Percentiles rank a stretch among this genome's conserved stretches.
Evolutionary conservation across 2,329 filamentous ascomycete species (phyloP).

Genomic region (Knufia fluminis): DNA sequence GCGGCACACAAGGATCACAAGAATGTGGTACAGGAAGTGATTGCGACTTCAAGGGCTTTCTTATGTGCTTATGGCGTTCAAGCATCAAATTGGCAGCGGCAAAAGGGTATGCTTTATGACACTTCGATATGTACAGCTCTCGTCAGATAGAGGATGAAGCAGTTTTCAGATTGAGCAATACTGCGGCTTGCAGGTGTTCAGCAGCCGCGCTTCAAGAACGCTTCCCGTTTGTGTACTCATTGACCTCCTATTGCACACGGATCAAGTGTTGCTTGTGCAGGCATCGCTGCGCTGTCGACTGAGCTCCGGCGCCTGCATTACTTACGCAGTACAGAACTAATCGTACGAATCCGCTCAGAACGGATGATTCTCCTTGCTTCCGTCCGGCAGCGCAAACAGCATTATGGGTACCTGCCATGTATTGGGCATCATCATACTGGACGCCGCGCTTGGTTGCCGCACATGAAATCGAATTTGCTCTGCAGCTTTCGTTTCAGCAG

Average conservation of each 20-base stretch:
- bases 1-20: conserved; percentile 36
- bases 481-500: no score
- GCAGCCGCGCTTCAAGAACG: no score
- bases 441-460: no score
- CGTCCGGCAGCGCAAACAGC: no score
- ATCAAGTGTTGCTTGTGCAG: background rate
- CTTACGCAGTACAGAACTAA: no score
- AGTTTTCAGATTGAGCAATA: background rate
- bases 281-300: no score
- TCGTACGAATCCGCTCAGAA: no score
- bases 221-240: background rate
- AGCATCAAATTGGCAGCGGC: background rate
- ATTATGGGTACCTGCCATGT: no score
- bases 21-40: conserved; percentile 48
- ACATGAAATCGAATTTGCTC: no score
- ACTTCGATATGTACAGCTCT: conserved; percentile 5
- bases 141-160: background rate
- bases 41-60: background rate
- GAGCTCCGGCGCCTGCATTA: no score
- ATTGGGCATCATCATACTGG: no score
- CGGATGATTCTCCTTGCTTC: no score
- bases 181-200: background rate
- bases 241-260: background rate
- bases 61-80: conserved; percentile 7
- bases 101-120: background rate